Conservation (phyloP, 495 filamentous ascomycete species). For the Poronia punctata region DNA sequence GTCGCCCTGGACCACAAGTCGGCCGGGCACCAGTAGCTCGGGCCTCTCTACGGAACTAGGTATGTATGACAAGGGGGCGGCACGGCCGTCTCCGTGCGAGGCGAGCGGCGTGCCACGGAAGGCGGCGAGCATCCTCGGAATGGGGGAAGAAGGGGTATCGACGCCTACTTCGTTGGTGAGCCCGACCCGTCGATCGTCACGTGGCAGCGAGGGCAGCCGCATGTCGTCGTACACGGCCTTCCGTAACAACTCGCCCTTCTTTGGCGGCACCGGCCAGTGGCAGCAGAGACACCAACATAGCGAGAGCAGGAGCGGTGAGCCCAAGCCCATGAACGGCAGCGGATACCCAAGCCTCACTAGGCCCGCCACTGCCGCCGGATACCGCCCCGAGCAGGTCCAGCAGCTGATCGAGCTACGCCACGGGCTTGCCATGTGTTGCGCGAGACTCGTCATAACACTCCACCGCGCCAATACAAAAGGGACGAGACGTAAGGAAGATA, state of each 20-base stretch:
- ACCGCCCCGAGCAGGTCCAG: slow-evolving; percentile 10
- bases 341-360: background rate
- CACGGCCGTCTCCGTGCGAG: slow-evolving; percentile 10
- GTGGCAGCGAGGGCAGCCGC: slow-evolving; percentile 2
- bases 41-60: background rate
- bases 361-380: slow-evolving; percentile 4
- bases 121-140: slow-evolving; percentile 34
- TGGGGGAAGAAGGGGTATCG: slow-evolving; percentile 16
- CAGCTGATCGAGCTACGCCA: slow-evolving; percentile 27
- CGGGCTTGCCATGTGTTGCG: slow-evolving; percentile 33
- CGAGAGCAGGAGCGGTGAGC: background rate
- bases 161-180: background rate
- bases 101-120: slow-evolving; percentile 29
- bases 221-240: background rate
- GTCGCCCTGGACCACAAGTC: slow-evolving; percentile 9
- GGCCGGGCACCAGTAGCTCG: background rate
- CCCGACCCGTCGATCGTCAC: background rate
- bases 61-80: background rate
- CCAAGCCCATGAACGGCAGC: background rate
- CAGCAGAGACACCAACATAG: slow-evolving; percentile 4
- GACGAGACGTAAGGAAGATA: slow-evolving; percentile 8
- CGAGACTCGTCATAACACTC: slow-evolving; percentile 32
- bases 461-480: slow-evolving; percentile 15
- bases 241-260: background rate
- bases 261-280: slow-evolving; percentile 1